phyloP scores from a whole-genome alignment of 2,329 filamentous ascomycete species.

The Pseudogymnoascus sp. region DNA sequence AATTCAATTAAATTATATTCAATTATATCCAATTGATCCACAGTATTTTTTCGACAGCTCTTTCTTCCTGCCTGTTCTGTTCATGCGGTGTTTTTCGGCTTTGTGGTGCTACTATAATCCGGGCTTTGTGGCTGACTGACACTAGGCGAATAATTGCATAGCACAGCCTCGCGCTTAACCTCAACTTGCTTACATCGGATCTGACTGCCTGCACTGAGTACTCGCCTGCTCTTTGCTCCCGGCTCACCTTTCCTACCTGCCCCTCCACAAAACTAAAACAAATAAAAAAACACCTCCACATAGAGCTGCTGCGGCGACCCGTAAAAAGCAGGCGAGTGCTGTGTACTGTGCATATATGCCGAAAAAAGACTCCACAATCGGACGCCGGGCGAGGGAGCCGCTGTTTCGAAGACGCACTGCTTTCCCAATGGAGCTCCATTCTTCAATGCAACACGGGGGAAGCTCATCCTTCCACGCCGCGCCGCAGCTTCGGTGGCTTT shows the following conservation, averaged over 20 bases:
- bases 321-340: background rate
- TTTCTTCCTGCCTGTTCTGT: background rate
- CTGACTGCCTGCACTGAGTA: background rate
- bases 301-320: conserved; percentile 1
- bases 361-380: conserved; percentile 6
- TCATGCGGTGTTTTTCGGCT: background rate
- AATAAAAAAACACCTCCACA: background rate
- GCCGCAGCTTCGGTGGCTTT: background rate
- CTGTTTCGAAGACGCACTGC: conserved; percentile 1
- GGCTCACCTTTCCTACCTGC: background rate
- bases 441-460: background rate
- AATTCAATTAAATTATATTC: background rate
- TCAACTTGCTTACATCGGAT: background rate
- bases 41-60: background rate
- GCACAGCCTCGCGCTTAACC: conserved; percentile 6
- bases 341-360: background rate
- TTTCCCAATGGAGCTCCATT: conserved; percentile 6
- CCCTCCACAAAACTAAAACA: background rate
- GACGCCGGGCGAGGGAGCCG: background rate
- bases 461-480: background rate
- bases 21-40: background rate
- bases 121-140: background rate
- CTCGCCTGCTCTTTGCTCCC: background rate
- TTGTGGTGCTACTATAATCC: background rate
- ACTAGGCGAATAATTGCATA: conserved; percentile 3